A percentile compares a stretch with the other conserved stretches of the same genome.
phyloP scores from a whole-genome alignment of 805 yeast genomes.

The Saccharomycopsis sp. region DNA sequence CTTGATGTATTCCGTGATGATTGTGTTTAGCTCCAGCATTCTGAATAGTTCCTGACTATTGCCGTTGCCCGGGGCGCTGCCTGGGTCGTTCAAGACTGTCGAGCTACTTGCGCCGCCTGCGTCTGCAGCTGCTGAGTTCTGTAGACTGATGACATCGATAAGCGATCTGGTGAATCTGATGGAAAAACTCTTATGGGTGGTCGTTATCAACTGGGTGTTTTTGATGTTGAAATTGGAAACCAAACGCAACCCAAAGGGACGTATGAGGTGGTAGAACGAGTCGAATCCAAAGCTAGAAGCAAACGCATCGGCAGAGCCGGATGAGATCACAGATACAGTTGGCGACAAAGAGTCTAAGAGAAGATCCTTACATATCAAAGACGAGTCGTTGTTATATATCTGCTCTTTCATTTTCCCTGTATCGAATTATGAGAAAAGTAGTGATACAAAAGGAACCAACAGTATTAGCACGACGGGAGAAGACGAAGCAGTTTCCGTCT shows the following conservation, averaged over 20 bases:
- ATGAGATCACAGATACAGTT: slow-evolving; percentile 4
- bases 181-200: slow-evolving; percentile 11
- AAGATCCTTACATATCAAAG: slow-evolving; percentile 5
- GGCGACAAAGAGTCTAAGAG: slow-evolving; percentile 11
- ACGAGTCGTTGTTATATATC: slow-evolving; percentile 8
- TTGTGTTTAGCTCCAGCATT: slow-evolving; percentile 5
- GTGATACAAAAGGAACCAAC: neutral
- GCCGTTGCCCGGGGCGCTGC: neutral
- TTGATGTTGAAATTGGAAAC: slow-evolving; percentile 14
- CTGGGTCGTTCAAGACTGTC: neutral
- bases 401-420: neutral
- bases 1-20: slow-evolving; percentile 9
- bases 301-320: slow-evolving; percentile 8
- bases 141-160: slow-evolving; percentile 9
- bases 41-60: slow-evolving; percentile 11
- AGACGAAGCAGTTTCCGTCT: neutral
- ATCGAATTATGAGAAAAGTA: neutral
- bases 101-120: neutral
- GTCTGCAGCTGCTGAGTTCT: neutral
- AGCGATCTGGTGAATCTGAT: slow-evolving; percentile 11
- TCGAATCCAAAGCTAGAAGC: slow-evolving; percentile 3
- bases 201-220: slow-evolving; percentile 18
- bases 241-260: slow-evolving; percentile 6
- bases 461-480: neutral
- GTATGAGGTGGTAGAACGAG: slow-evolving; percentile 11